Evolutionary conservation across 2,329 filamentous ascomycete genomes (phyloP).

Genomic region (Aureobasidium sp.): DNA sequence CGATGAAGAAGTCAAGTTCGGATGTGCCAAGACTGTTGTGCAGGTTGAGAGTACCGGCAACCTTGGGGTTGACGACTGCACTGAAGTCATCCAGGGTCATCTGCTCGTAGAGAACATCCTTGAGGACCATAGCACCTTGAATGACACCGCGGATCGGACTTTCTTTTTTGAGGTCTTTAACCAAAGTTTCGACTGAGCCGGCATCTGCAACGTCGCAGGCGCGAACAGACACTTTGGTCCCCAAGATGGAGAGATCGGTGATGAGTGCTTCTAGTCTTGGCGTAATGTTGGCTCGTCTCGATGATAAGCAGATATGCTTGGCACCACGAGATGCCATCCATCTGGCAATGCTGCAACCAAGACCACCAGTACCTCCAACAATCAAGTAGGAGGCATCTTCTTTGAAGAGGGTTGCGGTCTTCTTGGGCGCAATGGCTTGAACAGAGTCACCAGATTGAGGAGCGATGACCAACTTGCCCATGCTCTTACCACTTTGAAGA

Average conservation of each 20-base stretch:
- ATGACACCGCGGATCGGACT: conserved; percentile 17
- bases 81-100: conserved; percentile 23
- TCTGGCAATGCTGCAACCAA: conserved; percentile 18
- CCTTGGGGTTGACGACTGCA: conserved; percentile 21
- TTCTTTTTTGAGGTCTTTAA: background rate
- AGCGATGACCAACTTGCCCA: conserved; percentile 21
- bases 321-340: conserved; percentile 18
- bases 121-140: conserved; percentile 18
- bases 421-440: background rate
- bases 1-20: conserved; percentile 26
- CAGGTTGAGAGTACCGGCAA: conserved; percentile 26
- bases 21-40: conserved; percentile 16
- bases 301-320: conserved; percentile 18
- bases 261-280: conserved; percentile 1
- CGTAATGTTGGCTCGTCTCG: background rate
- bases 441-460: conserved; percentile 1
- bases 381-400: conserved; percentile 19
- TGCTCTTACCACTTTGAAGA: conserved; percentile 20
- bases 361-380: conserved; percentile 22
- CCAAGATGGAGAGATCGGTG: background rate
- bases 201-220: background rate
- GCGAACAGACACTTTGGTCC: background rate
- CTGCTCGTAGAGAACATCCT: conserved; percentile 9
- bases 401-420: background rate
- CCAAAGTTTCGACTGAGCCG: background rate